phyloP scores from a whole-genome alignment of 129 eudicot genomes.

The Erigeron canadensis region DNA sequence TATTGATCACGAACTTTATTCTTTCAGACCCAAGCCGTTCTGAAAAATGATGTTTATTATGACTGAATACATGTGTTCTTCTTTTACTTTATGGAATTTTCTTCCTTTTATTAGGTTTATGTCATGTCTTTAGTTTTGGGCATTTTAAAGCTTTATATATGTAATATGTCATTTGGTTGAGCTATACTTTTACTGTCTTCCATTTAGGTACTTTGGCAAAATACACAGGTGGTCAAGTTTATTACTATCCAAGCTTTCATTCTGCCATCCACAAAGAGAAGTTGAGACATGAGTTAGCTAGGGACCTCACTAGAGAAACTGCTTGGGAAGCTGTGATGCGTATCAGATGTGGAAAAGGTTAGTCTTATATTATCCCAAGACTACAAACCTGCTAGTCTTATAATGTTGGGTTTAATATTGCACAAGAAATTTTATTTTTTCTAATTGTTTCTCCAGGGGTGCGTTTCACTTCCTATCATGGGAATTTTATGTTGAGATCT shows the following conservation, averaged over 20 bases:
- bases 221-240: slow-evolving; percentile 93
- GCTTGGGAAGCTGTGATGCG: slow-evolving; percentile 99
- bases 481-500: slow-evolving; percentile 92
- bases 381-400: not conserved
- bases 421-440: slow-evolving; percentile 10
- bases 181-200: slow-evolving; percentile 7
- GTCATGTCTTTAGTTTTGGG: not conserved
- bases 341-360: slow-evolving; percentile 93
- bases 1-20: slow-evolving; percentile 15
- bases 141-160: not conserved
- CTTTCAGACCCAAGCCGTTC: not conserved
- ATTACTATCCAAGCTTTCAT: slow-evolving; percentile 77
- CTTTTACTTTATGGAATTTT: not conserved
- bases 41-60: not conserved
- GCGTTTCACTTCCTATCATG: slow-evolving; percentile 90
- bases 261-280: slow-evolving; percentile 63
- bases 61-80: not conserved
- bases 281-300: slow-evolving; percentile 69
- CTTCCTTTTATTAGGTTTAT: not conserved
- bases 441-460: slow-evolving; percentile 50
- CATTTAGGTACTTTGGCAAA: slow-evolving; percentile 78
- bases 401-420: not conserved
- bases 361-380: slow-evolving; percentile 4
- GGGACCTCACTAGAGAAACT: slow-evolving; percentile 94
- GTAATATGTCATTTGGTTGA: not conserved